phyloP scores from a whole-genome alignment of 129 eudicot species.

The Lonicera japonica region DNA sequence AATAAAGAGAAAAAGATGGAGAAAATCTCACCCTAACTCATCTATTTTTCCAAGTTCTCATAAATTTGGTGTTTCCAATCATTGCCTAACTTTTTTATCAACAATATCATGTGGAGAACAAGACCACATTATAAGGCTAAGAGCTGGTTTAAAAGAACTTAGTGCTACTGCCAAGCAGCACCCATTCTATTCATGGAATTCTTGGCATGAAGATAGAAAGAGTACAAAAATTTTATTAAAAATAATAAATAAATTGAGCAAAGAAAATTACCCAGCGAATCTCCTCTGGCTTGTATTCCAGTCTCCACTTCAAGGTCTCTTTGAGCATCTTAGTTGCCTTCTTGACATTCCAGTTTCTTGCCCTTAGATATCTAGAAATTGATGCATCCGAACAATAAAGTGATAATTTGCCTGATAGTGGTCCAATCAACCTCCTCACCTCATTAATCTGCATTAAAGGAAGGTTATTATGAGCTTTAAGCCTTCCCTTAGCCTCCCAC shows the following conservation, averaged over 20 bases:
- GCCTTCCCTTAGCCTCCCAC: no score
- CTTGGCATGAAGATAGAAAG: no score
- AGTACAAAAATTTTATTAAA: background rate
- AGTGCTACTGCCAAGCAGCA: no score
- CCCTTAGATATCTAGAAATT: conserved; percentile 60
- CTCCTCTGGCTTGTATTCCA: conserved; percentile 66
- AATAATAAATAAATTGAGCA: background rate
- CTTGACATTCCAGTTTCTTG: conserved; percentile 76
- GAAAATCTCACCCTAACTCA: no score
- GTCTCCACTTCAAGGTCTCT: conserved; percentile 65
- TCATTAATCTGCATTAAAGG: conserved; percentile 25
- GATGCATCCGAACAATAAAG: conserved; percentile 37
- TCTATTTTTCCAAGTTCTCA: no score
- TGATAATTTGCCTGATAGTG: conserved; percentile 7
- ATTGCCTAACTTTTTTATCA: no score
- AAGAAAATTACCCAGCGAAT: conserved; percentile 58
- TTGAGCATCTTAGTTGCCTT: conserved; percentile 77
- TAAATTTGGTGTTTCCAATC: no score
- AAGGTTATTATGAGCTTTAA: conserved; percentile 12
- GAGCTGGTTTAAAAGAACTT: no score
- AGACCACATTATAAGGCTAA: no score
- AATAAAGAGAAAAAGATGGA: no score
- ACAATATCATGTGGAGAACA: no score
- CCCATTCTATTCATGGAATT: no score
- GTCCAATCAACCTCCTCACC: conserved; percentile 17